Base-by-base conservation (phyloP, 352 stramenopile species). In the Discostella stelligera region DNA sequence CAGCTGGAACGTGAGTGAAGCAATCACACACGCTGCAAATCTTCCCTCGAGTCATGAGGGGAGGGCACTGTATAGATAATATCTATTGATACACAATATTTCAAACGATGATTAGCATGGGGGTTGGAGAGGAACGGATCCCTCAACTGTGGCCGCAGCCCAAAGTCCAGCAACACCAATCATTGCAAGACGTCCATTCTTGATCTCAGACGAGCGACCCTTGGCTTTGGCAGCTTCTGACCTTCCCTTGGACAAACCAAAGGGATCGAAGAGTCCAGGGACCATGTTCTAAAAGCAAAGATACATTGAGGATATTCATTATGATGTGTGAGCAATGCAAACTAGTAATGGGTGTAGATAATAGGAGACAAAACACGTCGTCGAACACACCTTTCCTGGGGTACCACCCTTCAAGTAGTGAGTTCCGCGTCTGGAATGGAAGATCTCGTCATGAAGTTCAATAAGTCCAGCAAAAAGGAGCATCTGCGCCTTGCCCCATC, bases 161-260 rank as follows among this genome's bases (percentile, higher is more conserved):
- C 76, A 89, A 56, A 92, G 70, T 72, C 82, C 83, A 60, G 79
- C 79, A 66, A 91, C 71, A 49, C 84, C 86, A 79, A 92, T 88
- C 87, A 91, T 92, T 60, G 85, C 87, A 74, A 92, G 73, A 79
- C 87, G 82, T 74, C 87, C 87, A 71, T 92, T 92, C 79, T 92
- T 92, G 65, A 92, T 84, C 69, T 92, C 84, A 48, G 54, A 63
- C 46, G 69, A 68, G 73, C 84, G 84, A 66, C 84, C 84, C 49
- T 71, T 70, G 25, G 80, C 83, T 54, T 83, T 69, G 13, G 71
- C 66, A 46, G 79, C 83, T 67, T 84, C 80, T 48, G 66, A 75
- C 60, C 80, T 89, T 49, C 74, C 74, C 53, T 74, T 85, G 49
- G 66, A 83, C 18, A 91, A 77, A 70, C 74, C 72, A 67, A 89